A percentile compares a stretch with the other conserved stretches of the same genome.
These are phyloP conservation scores for Xylariaceae sp. DNA, from an alignment of 2,329 filamentous ascomycete species.

Conservation along the genomic window DNA sequence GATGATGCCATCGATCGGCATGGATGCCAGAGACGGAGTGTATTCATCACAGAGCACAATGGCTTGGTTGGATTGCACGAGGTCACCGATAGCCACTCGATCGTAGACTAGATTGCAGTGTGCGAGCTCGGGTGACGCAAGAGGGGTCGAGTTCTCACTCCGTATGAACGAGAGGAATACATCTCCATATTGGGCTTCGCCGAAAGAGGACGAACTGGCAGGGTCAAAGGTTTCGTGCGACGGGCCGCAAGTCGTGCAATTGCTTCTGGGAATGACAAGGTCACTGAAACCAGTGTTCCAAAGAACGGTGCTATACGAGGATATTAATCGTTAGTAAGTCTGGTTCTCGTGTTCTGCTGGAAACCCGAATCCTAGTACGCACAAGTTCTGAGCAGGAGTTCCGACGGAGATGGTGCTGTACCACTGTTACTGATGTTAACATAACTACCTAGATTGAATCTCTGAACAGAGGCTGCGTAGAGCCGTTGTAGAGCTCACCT, in stretches of 20 bases:
- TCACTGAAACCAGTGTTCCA: constrained; percentile 33
- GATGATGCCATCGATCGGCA: constrained; percentile 34
- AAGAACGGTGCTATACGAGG: constrained; percentile 29
- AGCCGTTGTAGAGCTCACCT: constrained; percentile 1
- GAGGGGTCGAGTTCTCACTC: constrained; percentile 31
- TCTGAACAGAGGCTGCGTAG: not conserved
- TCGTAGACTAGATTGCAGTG: constrained; percentile 31
- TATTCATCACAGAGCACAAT: constrained; percentile 34
- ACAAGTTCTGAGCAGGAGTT: constrained; percentile 30
- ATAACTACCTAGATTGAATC: too few species aligned
- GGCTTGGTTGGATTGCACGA: constrained; percentile 30
- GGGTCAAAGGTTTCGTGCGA: constrained; percentile 28
- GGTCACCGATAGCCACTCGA: constrained; percentile 27
- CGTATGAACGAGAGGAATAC: constrained; percentile 25
- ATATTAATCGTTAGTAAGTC: not conserved
- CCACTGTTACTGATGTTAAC: constrained; percentile 7
- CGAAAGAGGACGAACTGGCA: constrained; percentile 31
- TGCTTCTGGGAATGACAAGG: constrained; percentile 27
- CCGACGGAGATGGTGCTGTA: constrained; percentile 15
- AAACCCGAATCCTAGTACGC: constrained; percentile 14
- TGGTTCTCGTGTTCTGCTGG: not conserved
- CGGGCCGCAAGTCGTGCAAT: constrained; percentile 30
- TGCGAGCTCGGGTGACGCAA: constrained; percentile 22
- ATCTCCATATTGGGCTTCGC: constrained; percentile 19
- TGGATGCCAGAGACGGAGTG: constrained; percentile 25